Percentiles rank a stretch among this genome's conserved stretches.
Conservation (phyloP, 306 rosid species). For the Datisca glomerata region DNA sequence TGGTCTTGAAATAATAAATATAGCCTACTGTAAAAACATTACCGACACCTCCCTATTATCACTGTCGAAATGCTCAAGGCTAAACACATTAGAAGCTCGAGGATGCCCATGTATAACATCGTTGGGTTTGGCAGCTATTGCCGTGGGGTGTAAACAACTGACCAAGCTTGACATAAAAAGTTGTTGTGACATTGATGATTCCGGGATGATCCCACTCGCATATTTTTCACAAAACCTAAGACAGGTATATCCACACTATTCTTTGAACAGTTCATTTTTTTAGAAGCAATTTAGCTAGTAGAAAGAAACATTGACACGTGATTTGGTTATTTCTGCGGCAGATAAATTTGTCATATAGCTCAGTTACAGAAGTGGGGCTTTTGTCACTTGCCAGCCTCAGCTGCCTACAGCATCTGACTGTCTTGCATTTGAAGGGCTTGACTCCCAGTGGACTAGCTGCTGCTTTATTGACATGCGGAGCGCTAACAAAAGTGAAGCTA, state of each 20-base stretch:
- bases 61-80: constrained; percentile 48
- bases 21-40: constrained; percentile 70
- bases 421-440: constrained; percentile 67
- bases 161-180: constrained; percentile 70
- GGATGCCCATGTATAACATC: constrained; percentile 72
- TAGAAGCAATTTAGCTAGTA: constrained; percentile 9
- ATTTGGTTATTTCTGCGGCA: constrained; percentile 22
- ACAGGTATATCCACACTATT: constrained; percentile 35
- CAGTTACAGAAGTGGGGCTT: constrained; percentile 77
- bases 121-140: constrained; percentile 52
- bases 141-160: constrained; percentile 58
- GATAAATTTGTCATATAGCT: constrained; percentile 84
- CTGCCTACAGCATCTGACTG: constrained; percentile 67
- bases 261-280: constrained; percentile 9
- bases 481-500: constrained; percentile 77
- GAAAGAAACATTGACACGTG: neutral
- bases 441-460: constrained; percentile 64
- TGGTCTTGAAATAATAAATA: constrained; percentile 55
- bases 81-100: constrained; percentile 67
- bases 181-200: constrained; percentile 62
- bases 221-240: constrained; percentile 70
- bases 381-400: constrained; percentile 72
- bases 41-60: constrained; percentile 47
- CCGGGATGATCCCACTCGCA: constrained; percentile 72
- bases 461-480: constrained; percentile 62